Base-by-base conservation (phyloP, 2,329 filamentous ascomycete genomes). In the Penicillium griseofulvum region DNA sequence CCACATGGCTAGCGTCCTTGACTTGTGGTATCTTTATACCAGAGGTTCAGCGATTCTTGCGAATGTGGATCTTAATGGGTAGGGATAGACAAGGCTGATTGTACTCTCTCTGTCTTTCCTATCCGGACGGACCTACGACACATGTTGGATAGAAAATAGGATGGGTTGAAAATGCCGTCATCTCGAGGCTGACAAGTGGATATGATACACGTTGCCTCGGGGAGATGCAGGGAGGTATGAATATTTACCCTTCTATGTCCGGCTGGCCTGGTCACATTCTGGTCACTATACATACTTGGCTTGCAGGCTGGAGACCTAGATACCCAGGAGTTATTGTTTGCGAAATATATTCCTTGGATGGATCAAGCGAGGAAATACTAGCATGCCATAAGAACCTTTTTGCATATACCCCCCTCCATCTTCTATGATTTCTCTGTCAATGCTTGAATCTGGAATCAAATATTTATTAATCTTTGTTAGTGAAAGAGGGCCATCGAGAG, bases 321-420 rank as follows among this genome's bases (percentile, higher is more conserved):
- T 62, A 62, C 60, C 60, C 60, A 47, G 58, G 56, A 62, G 54
- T 59, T 56, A 39, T 45, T 41, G 34, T 38, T 54, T 56, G 39
- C 36, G 17, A 22, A 44, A 42, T 31, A 11, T 43, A 6, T 51
- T 29, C 26, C 10, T 22, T 28, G 17, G 19, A 29, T 24, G 34
- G 47, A 29, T 14, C 12, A 10, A 42, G 14, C 50, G 17, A 48
- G 36, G 16, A 31, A 37, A 29, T 3, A 22, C 22, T 22, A 26
- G n/a, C 3, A 3, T 46, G 28, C n/a, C 19, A 24, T 52, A 16
- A 47, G 38, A 26, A 19, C 14, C 16, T 39, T 28, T 26, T 33
- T 33, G 38, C 19, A 33, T 16, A 33, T 33, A 24, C 5, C 2
- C 5, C 2, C 5, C 7, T 50, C 19, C 3, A 14, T 29, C 12